Conservation (phyloP, 768 basidiomycete species). For the Flagelloscypha sp. region DNA sequence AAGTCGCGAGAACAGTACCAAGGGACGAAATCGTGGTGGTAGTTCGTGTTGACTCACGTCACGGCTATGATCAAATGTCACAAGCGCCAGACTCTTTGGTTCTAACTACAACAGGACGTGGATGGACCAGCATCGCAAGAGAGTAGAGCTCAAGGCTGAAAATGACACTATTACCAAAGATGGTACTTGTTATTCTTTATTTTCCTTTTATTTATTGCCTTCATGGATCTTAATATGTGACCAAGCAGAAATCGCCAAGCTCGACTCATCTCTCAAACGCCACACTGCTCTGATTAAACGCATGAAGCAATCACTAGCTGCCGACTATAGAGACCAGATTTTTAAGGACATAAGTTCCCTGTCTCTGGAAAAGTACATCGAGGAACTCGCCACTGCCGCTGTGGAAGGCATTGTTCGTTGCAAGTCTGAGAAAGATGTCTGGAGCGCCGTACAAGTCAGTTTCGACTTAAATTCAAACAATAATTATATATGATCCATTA, state of each 20-base stretch:
- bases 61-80: too few species aligned
- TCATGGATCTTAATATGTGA: too few species aligned
- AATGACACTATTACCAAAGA: too few species aligned
- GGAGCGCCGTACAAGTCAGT: slow-evolving; percentile 85
- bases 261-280: slow-evolving; percentile 92
- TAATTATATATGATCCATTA: slow-evolving; percentile 4
- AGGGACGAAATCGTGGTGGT: too few species aligned
- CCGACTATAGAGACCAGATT: slow-evolving; percentile 77
- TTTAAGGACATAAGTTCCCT: slow-evolving; percentile 88
- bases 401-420: slow-evolving; percentile 81
- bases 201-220: too few species aligned
- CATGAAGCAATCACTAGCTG: slow-evolving; percentile 77
- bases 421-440: slow-evolving; percentile 88
- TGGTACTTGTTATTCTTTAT: too few species aligned
- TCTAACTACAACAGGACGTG: not conserved
- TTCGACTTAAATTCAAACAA: slow-evolving; percentile 6
- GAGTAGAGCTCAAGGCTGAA: too few species aligned
- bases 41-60: too few species aligned
- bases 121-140: not conserved
- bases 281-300: slow-evolving; percentile 95
- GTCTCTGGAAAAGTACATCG: slow-evolving; percentile 90
- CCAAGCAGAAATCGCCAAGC: slow-evolving; percentile 56
- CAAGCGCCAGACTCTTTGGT: too few species aligned
- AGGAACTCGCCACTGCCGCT: slow-evolving; percentile 84
- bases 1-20: too few species aligned